phyloP scores from a whole-genome alignment of 2,329 filamentous ascomycete species.

The Scedosporium minutisporum region DNA sequence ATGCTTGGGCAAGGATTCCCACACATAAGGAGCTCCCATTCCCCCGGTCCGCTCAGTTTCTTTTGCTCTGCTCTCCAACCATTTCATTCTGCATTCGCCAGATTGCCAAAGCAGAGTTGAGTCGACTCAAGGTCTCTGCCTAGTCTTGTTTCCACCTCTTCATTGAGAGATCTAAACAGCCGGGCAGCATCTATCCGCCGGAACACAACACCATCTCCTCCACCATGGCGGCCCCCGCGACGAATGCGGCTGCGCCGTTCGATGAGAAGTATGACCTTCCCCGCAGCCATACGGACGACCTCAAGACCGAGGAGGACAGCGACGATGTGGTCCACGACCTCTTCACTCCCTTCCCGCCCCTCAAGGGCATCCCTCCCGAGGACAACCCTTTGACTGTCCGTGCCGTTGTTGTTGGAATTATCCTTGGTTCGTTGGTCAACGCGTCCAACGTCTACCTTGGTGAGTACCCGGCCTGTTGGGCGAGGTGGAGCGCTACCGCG shows the following conservation, averaged over 20 bases:
- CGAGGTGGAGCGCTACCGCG: too few species aligned
- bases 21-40: neutral
- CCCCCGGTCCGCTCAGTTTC: neutral
- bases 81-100: neutral
- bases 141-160: neutral
- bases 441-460: conserved; percentile 54
- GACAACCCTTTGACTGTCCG: conserved; percentile 43
- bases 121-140: neutral
- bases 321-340: conserved; percentile 24
- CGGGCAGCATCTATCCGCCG: neutral
- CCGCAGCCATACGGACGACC: conserved; percentile 3
- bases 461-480: conserved; percentile 13
- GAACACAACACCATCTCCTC: neutral
- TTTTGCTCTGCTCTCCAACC: neutral
- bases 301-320: conserved; percentile 11
- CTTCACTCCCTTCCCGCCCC: conserved; percentile 29
- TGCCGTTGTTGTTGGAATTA: conserved; percentile 43
- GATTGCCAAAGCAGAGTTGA: neutral
- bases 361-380: conserved; percentile 32
- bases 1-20: neutral
- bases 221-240: neutral
- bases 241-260: neutral
- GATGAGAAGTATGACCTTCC: neutral
- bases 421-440: conserved; percentile 50
- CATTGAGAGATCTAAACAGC: neutral